Base-by-base conservation (phyloP, 2,329 filamentous ascomycete species). In the Pestalotiopsis sp. region DNA sequence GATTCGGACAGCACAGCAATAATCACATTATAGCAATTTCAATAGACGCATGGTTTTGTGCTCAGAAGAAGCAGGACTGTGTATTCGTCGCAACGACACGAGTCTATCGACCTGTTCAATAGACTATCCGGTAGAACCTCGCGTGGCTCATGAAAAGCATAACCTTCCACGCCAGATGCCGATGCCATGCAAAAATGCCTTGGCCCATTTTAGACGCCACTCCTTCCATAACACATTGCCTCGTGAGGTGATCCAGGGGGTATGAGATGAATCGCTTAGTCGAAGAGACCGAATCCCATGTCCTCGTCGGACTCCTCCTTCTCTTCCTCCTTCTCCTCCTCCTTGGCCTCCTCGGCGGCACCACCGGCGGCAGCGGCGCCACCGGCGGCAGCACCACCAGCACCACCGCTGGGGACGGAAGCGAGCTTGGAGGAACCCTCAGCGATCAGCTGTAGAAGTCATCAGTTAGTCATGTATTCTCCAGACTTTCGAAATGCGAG, bases 391-490 rank as follows among this genome's bases (percentile, higher is more conserved):
- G 85, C 92, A 83, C 87, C 92, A 81, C 90, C 94, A 79, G 86
- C 88, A 83, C 94, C 94, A 79, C 94, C 96, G 79, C 93, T 94
- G 84, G 96, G 94, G 80, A 99, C 95, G 84, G 95, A 98, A 78
- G 96, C 96, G 79, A 99, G 94, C 91, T 99, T 99, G 84, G 86
- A 80, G 74, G 92, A 90, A 81, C 96, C 96, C 85, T 94, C 89
- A 78, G 93, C 78, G 83, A 99, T 98, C 84, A 99, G 87, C 96
- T 98, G 76, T 71, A 72, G 1, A 3, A 59, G 3, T 40, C 57
- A 40, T 13, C 65, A 68, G 73, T 75, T 65, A 75, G 73, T 72
- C 30, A 24, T 30, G 24, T 10, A 9, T n/a, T 9, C 26, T 67
- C 24, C 24, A 35, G 10, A 0, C 63, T 38, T 59, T 60, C 68